Evolutionary conservation across 371 early-diverging fungal species (phyloP).

Genomic region (Coemansia sp.): DNA sequence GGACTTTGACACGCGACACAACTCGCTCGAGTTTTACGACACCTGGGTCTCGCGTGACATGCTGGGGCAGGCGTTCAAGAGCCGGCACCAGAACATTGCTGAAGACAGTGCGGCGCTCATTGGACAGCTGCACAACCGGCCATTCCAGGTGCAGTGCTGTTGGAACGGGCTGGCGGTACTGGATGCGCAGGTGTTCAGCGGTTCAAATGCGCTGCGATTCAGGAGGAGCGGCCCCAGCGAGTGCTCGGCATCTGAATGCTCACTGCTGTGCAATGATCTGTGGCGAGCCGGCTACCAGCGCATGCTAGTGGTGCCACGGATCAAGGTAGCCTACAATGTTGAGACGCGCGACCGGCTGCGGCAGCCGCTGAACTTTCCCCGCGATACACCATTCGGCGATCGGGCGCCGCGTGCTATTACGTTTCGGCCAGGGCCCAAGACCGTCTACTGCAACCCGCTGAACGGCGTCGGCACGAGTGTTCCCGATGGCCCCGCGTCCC

Average conservation of each 20-base stretch:
- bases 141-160: conserved; percentile 56
- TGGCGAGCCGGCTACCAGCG: conserved; percentile 45
- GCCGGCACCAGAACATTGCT: conserved; percentile 34
- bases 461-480: conserved; percentile 9
- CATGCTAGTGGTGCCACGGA: conserved; percentile 48
- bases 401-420: conserved; percentile 2
- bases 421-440: conserved; percentile 31
- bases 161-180: conserved; percentile 57
- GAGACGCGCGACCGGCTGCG: conserved; percentile 34
- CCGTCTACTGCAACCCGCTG: conserved; percentile 46
- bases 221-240: conserved; percentile 42
- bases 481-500: conserved; percentile 35
- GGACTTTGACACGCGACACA: conserved; percentile 43
- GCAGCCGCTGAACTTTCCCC: conserved; percentile 22
- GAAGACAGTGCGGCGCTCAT: conserved; percentile 25
- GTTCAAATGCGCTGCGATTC: conserved; percentile 29
- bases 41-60: conserved; percentile 57
- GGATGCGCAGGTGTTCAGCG: conserved; percentile 44
- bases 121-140: conserved; percentile 26
- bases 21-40: conserved; percentile 48
- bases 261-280: conserved; percentile 54
- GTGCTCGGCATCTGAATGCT: conserved; percentile 55
- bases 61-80: conserved; percentile 48
- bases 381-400: conserved; percentile 21
- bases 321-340: conserved; percentile 51